Base-by-base conservation (phyloP, 108 stramenopile species). In the Aurantiochytrium sp. region DNA sequence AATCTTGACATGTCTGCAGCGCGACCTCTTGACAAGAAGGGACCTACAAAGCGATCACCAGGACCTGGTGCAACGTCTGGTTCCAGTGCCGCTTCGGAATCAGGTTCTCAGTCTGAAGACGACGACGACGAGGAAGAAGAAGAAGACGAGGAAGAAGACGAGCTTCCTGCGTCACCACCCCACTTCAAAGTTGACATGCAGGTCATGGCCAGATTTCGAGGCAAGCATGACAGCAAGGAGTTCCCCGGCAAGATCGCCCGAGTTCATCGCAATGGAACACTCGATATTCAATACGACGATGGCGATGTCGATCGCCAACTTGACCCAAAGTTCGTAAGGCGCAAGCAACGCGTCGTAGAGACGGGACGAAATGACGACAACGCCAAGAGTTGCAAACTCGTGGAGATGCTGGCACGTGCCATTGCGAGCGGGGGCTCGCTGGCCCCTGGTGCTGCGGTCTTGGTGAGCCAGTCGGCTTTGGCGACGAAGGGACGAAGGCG, bases 241-340 rank as follows among this genome's bases (percentile, higher is more conserved):
- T 90, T 88, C 35, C 14, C 90, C 12, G 90, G 90, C 43, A 89
- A 5, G 45, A 58, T 90, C 0, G 71, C 72, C 2, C 59, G 72
- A 4, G 60, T 60, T 10, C 59, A 83, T 45, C 44, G 55, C 23
- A 43, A 90, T 64, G 90, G 90, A 47, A 90, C 87, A 43, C 35
- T 58, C 1, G 90, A 90, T 42, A 88, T 90, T 45, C 18, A 72
- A 0, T 90, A 90, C 60, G 90, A 90, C 43, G 90, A 90, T 44
- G 90, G 90, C 8, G 90, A 90, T 42, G 72, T 47, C 58, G 90
- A 90, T 58, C 58, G 42, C 21, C n/a, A 59, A 0, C 21, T 88
- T n/a, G 59, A 88, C 16, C 88, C 88, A 29, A 21, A 8, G 5
- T 88, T 88, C 44, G 88, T 88, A 57, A 8, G 55, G 55, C 55